Evolutionary conservation across 225 moss, liverwort and hornwort species (phyloP).

Genomic region (Asterella californica): DNA sequence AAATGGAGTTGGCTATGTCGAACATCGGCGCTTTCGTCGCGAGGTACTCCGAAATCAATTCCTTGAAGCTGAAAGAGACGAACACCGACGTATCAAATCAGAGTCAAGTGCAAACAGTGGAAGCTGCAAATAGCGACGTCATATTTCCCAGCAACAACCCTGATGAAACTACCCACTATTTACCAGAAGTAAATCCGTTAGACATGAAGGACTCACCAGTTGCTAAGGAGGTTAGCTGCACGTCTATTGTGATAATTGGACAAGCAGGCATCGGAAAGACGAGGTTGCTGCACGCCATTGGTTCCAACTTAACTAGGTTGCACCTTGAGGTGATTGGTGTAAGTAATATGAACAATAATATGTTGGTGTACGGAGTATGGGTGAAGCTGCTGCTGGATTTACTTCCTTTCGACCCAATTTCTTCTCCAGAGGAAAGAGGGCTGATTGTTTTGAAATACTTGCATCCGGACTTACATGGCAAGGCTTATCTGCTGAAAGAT

Average conservation of each 20-base stretch:
- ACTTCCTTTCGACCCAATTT: constrained; percentile 35
- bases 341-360: constrained; percentile 32
- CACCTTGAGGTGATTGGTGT: constrained; percentile 30
- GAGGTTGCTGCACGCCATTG: constrained; percentile 40
- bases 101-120: neutral
- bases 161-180: neutral
- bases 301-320: constrained; percentile 25
- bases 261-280: constrained; percentile 59
- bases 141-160: neutral
- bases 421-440: constrained; percentile 45
- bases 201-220: neutral
- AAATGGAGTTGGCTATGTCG: constrained; percentile 26
- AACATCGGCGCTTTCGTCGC: constrained; percentile 32
- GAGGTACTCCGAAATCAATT: constrained; percentile 5
- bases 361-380: constrained; percentile 50
- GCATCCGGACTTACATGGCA: constrained; percentile 30
- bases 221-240: constrained; percentile 21
- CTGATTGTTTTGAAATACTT: constrained; percentile 39
- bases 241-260: constrained; percentile 41
- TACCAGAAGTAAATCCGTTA: neutral
- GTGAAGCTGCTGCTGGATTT: constrained; percentile 45
- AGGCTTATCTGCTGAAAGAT: constrained; percentile 49
- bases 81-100: neutral
- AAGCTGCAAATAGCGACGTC: neutral
- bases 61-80: neutral